phyloP scores from a whole-genome alignment of 83 land plant genomes.

The Thuja plicata region DNA sequence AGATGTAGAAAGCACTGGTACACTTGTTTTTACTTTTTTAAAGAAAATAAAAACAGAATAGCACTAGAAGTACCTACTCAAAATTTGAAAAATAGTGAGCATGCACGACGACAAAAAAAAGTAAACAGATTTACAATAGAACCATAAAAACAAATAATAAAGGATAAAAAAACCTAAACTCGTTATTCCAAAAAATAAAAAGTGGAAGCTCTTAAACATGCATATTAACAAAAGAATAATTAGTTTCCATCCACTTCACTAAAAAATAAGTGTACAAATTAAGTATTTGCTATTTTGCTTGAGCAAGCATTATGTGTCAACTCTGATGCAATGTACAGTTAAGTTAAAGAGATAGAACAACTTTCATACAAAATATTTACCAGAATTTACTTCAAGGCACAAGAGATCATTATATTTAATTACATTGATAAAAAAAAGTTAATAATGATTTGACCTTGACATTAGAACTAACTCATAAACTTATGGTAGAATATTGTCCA shows the following conservation, averaged over 20 bases:
- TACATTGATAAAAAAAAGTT: too few species aligned
- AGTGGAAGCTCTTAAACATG: not conserved
- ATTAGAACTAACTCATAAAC: too few species aligned
- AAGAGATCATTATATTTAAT: too few species aligned
- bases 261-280: too few species aligned
- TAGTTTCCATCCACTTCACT: not conserved
- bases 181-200: not conserved
- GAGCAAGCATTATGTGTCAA: not conserved
- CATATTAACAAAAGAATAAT: not conserved
- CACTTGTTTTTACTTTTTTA: not conserved
- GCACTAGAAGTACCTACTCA: too few species aligned
- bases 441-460: not conserved
- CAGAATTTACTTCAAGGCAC: not conserved
- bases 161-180: not conserved
- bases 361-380: not conserved
- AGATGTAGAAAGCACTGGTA: not conserved
- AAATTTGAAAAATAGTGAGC: too few species aligned
- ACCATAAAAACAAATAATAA: too few species aligned
- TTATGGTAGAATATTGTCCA: too few species aligned
- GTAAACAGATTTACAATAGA: not conserved
- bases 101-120: not conserved
- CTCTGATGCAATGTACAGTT: not conserved
- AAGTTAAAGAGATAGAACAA: not conserved
- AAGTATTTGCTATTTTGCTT: not conserved
- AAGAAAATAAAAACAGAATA: not conserved